Base-by-base conservation (phyloP, 805 yeast species). In the Monosporozyma unispora region DNA sequence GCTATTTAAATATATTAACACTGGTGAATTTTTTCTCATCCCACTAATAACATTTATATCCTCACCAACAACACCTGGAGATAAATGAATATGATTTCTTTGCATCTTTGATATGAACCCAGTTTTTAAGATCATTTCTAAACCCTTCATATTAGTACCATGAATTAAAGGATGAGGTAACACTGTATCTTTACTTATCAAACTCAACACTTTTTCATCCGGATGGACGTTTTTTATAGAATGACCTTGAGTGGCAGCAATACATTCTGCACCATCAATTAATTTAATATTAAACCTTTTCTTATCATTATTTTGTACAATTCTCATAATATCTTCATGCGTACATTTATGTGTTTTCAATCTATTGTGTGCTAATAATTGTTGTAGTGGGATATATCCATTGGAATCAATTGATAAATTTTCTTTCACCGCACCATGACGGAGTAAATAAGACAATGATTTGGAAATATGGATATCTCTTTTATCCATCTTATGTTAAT, bases 241-340 rank as follows among this genome's bases (percentile, higher is more conserved):
- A 64, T 93, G 99, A 3, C 99, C 99, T 66, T 93, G 99, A 47
- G 83, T 82, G 3, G 99, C 98, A 61, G 97, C 79, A n/a, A 91
- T 78, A 11, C 52, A 46, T 4, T 50, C 59, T 4, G 57, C 68
- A 5, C 62, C 66, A 9, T 57, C 57, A 4, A 48, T 49, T 10
- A 14, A 10, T 45, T 64, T 69, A 11, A 89, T 52, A 33, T 75
- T 73, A 66, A 82, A 91, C 48, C 99, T 65, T 56, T 82, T 74
- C 67, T 91, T 91, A 48, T 75, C 80, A 58, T 90, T 86, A 7
- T 63, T 70, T 0, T 64, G 72, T 0, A 89, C 96, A 1, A 88
- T 74, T 18, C 78, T 59, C 40, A 70, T 58, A 3, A 93, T 61
- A 50, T 85, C 93, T 14, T 75, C 78, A 1, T 68, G 46, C 0